These are phyloP conservation scores for Paramecium caudatum DNA, from an alignment of 73 alveolate genomes.

Conservation along the genomic window DNA sequence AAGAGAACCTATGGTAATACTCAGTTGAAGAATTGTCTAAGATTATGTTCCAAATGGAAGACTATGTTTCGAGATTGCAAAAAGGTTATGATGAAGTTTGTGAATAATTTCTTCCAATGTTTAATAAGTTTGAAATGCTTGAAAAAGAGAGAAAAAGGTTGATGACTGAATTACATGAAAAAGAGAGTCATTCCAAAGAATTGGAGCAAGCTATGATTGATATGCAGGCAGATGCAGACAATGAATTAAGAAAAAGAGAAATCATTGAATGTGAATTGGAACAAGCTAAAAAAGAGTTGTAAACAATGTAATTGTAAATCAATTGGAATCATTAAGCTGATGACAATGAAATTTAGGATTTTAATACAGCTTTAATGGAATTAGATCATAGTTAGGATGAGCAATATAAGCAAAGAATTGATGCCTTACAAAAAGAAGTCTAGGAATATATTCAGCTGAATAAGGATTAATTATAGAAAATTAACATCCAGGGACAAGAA, in stretches of 20 bases:
- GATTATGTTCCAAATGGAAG: slow-evolving; percentile 31
- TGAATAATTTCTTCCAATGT: slow-evolving; percentile 18
- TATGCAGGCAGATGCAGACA: slow-evolving; percentile 47
- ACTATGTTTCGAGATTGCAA: slow-evolving; percentile 17
- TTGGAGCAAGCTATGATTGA: slow-evolving; percentile 61
- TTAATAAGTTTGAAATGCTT: slow-evolving; percentile 53
- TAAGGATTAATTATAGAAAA: slow-evolving; percentile 46
- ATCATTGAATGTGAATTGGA: slow-evolving; percentile 45
- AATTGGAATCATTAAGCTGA: slow-evolving; percentile 41
- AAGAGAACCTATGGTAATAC: slow-evolving; percentile 51
- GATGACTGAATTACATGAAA: slow-evolving; percentile 28
- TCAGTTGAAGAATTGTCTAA: slow-evolving; percentile 9
- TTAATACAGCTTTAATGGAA: slow-evolving; percentile 31
- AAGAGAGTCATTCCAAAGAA: slow-evolving; percentile 14
- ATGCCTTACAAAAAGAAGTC: slow-evolving; percentile 42
- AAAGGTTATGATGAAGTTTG: slow-evolving; percentile 59
- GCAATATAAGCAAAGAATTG: slow-evolving; percentile 53
- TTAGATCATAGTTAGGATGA: slow-evolving; percentile 54
- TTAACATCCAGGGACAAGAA: neutral
- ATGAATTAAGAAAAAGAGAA: slow-evolving; percentile 50
- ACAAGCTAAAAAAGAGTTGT: slow-evolving; percentile 30
- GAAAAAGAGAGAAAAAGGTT: slow-evolving; percentile 62
- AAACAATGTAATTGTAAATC: neutral
- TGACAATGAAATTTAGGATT: slow-evolving; percentile 30
- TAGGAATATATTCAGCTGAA: slow-evolving; percentile 12